Base-by-base conservation (phyloP, 345 rosid species). In the Psidium friedrichsthalianum region DNA sequence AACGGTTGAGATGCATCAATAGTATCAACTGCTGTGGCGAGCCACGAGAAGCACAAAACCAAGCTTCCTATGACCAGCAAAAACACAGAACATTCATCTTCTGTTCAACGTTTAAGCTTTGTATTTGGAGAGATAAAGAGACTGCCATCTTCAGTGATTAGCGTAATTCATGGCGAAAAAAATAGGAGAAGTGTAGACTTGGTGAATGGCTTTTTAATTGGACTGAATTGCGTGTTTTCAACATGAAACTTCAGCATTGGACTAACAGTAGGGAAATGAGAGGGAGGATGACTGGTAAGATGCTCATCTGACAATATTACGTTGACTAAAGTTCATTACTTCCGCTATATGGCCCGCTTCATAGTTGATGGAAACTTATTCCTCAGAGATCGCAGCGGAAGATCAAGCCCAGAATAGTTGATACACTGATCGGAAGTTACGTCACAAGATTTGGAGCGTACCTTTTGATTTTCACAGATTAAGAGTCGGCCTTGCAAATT, bases 1-100 rank as follows among this genome's bases (percentile, higher is more conserved):
- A 87, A 64, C 18, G 78, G 82, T 82, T 78, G 86, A 51, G 85
- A 85, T 55, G 85, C 85, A 57, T 36, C 49, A 36, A 88, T 14
- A 11, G 78, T 47, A 0, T 84, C 85, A 5, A 56, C 64, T 58
- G 85, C 85, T 56, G 8, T 54, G 0, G 2, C 0, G 0, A 58
- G 42, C 14, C 42, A 42, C 42, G 40, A 21, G 51, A 64, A 64
- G 76, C 24, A 58, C 74, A 42, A 49, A 27, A 58, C 76, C 85
- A 59, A 61, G 51, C 80, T 40, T 15, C 80, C 55, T 83, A 5
- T 7, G 58, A 49, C 42, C 86, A 76, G 56, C 8, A 47, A 24
- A 8, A 44, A 9, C 18, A 51, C 27, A 49, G 55, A 52, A 8
- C 12, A 86, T 8, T 58, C 59, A 15, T 29, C 76, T 36, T 64